Percentiles rank a stretch among this genome's conserved stretches.
phyloP scores from a whole-genome alignment of 305 asterid species.

The Fraxinus sp. region DNA sequence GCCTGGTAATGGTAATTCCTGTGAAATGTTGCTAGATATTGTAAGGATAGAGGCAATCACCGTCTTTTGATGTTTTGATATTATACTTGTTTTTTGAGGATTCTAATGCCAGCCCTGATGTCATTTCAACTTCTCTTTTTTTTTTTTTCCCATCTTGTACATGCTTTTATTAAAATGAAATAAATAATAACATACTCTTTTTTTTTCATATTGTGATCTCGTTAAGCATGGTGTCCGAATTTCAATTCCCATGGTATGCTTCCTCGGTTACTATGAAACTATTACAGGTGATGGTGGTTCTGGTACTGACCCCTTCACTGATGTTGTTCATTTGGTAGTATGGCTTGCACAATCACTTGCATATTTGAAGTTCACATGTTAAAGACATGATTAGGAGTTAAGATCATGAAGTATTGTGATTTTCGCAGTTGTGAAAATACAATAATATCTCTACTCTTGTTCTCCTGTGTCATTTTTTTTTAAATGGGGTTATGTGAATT shows the following conservation, averaged over 20 bases:
- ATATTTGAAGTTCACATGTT: not conserved
- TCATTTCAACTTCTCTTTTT: not conserved
- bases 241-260: not conserved
- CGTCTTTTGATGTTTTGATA: not conserved
- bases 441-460: not conserved
- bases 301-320: not conserved
- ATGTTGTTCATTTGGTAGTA: not conserved
- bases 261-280: not conserved
- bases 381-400: not conserved
- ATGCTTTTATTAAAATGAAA: not conserved
- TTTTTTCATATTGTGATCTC: not conserved
- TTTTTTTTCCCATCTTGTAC: not conserved
- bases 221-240: not conserved
- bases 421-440: not conserved
- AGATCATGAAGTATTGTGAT: not conserved
- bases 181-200: not conserved
- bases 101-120: not conserved
- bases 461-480: not conserved
- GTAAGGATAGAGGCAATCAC: not conserved
- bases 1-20: conserved; percentile 9
- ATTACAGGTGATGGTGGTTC: not conserved
- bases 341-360: not conserved
- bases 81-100: not conserved
- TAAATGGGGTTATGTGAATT: not conserved
- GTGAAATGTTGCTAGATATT: not conserved